A percentile compares a stretch with the other conserved stretches of the same genome.
phyloP scores from a whole-genome alignment of 306 rosid genomes.

The Psophocarpus tetragonolobus region DNA sequence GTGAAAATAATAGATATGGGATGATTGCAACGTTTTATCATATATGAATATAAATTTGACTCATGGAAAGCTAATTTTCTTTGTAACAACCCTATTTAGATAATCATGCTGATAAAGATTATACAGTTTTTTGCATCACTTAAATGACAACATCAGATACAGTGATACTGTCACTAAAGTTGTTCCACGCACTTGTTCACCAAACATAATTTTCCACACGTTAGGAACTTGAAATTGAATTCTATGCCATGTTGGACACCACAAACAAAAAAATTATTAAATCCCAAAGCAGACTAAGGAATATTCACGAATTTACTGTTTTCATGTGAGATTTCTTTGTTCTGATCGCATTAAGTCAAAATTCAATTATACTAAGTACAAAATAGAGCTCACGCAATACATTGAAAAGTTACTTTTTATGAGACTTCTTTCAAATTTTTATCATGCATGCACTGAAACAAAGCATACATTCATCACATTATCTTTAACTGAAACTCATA shows the following conservation, averaged over 20 bases:
- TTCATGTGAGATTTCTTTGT: not conserved
- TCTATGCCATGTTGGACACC: conserved; percentile 46
- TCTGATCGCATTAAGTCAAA: conserved; percentile 51
- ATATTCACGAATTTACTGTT: not conserved
- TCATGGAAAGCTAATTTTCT: conserved; percentile 8
- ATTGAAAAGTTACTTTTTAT: conserved; percentile 30
- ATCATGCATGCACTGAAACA: conserved; percentile 24
- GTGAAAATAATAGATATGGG: conserved; percentile 41
- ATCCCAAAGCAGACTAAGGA: conserved; percentile 29
- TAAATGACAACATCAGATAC: conserved; percentile 33
- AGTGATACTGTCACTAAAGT: conserved; percentile 38
- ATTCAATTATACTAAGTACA: conserved; percentile 41
- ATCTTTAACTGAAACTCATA: conserved; percentile 30
- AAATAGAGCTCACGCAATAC: conserved; percentile 33
- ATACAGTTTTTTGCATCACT: conserved; percentile 43
- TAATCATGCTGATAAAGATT: conserved; percentile 30
- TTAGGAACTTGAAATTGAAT: conserved; percentile 28
- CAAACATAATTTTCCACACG: conserved; percentile 30
- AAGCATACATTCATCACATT: conserved; percentile 19
- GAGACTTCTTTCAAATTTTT: conserved; percentile 29
- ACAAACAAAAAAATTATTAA: conserved; percentile 38
- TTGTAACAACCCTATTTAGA: conserved; percentile 41
- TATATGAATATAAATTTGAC: not conserved
- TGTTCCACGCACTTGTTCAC: conserved; percentile 32
- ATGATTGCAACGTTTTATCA: conserved; percentile 45